Evolutionary conservation across 164 flowering plant species (phyloP).

Genomic region (Magnolia officinalis): DNA sequence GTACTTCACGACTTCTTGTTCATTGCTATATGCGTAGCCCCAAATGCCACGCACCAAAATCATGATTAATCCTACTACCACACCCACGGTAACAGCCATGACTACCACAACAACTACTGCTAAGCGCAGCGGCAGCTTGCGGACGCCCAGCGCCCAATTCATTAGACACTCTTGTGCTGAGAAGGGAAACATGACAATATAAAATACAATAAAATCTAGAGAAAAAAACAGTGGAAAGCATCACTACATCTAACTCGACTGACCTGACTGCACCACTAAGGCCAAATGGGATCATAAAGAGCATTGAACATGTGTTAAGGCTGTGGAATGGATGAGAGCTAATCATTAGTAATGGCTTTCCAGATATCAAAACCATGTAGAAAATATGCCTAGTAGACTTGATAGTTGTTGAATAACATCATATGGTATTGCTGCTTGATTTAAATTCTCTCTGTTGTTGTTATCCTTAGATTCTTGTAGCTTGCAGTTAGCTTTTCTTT

Average conservation of each 20-base stretch:
- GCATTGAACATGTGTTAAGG: conserved; percentile 8
- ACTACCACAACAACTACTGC: conserved; percentile 23
- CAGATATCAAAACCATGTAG: neutral
- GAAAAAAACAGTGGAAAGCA: neutral
- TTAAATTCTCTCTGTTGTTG: neutral
- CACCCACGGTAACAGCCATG: conserved; percentile 19
- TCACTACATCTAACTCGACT: neutral
- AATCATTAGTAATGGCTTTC: neutral
- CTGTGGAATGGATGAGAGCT: neutral
- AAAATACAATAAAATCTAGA: neutral
- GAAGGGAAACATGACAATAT: neutral
- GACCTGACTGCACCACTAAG: conserved; percentile 16
- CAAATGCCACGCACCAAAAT: conserved; percentile 24
- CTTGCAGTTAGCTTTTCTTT: neutral
- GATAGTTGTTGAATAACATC: neutral
- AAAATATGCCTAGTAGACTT: too few relatives aligned
- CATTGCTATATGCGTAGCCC: conserved; percentile 37
- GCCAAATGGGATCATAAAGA: conserved; percentile 13
- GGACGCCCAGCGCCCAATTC: conserved; percentile 46
- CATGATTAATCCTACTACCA: conserved; percentile 15
- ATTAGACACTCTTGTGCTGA: conserved; percentile 42
- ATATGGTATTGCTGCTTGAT: neutral
- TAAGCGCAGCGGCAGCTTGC: conserved; percentile 26
- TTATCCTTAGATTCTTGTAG: neutral
- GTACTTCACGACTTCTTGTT: conserved; percentile 34